Evolutionary conservation across 495 filamentous ascomycete genomes (phyloP).

Genomic region (Mytilinidion resinicola): DNA sequence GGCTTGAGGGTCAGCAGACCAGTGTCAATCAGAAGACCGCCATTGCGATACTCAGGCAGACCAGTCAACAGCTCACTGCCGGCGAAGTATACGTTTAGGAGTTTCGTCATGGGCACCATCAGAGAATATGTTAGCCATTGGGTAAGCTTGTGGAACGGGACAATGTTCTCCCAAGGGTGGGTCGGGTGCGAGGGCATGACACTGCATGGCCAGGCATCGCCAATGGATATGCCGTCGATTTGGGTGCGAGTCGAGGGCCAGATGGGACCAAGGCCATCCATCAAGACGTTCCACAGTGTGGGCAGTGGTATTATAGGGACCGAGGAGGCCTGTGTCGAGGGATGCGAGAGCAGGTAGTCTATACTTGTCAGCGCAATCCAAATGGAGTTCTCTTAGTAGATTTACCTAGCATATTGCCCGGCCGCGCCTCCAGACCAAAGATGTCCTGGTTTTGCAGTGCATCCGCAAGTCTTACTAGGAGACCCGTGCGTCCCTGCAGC

Average conservation of each 20-base stretch:
- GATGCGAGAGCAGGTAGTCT: constrained; percentile 93
- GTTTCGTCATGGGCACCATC: constrained; percentile 76
- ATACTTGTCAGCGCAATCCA: constrained; percentile 14
- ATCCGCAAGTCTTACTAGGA: constrained; percentile 68
- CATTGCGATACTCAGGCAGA: constrained; percentile 82
- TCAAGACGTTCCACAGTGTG: constrained; percentile 82
- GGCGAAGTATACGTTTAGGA: constrained; percentile 70
- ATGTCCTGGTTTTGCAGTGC: constrained; percentile 76
- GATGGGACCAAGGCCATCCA: constrained; percentile 78
- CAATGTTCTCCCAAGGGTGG: constrained; percentile 83
- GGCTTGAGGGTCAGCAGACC: constrained; percentile 72
- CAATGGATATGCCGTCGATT: constrained; percentile 81
- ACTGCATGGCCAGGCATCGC: constrained; percentile 90
- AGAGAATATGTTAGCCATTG: constrained; percentile 88
- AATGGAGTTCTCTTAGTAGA: background rate
- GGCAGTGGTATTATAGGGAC: constrained; percentile 85
- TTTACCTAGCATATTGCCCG: constrained; percentile 92
- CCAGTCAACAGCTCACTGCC: constrained; percentile 75
- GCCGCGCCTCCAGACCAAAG: constrained; percentile 78
- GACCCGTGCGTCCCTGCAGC: constrained; percentile 74
- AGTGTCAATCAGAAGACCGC: constrained; percentile 75
- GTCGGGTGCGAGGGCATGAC: constrained; percentile 72
- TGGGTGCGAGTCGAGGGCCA: constrained; percentile 87
- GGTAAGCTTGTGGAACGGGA: constrained; percentile 89
- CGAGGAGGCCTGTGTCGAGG: constrained; percentile 77